phyloP scores from a whole-genome alignment of 495 filamentous ascomycete genomes.

The Penicillium alfredii region DNA sequence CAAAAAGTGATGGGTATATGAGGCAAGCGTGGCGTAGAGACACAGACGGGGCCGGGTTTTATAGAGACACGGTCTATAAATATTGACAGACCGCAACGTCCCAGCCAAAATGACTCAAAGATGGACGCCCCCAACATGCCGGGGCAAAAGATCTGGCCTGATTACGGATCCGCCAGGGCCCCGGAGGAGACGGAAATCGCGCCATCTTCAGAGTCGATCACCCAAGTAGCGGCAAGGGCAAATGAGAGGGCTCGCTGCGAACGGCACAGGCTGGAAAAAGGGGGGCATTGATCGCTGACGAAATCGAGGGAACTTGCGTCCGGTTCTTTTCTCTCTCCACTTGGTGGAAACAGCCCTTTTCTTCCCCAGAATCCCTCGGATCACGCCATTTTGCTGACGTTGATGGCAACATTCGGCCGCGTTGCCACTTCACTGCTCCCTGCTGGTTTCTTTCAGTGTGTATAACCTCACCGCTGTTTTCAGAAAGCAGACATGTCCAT shows the following conservation, averaged over 20 bases:
- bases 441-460: too few relatives aligned
- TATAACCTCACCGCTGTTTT: conserved; percentile 16
- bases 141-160: conserved; percentile 4
- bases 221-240: conserved; percentile 11
- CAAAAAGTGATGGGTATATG: too few relatives aligned
- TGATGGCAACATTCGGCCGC: conserved; percentile 22
- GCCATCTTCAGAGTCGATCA: conserved; percentile 29
- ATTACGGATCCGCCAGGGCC: conserved; percentile 3
- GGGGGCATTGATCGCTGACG: too few relatives aligned
- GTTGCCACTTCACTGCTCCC: conserved; percentile 5
- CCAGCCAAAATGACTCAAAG: too few relatives aligned
- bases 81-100: too few relatives aligned
- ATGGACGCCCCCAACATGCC: too few relatives aligned
- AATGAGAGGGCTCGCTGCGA: not conserved
- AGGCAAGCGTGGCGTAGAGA: too few relatives aligned
- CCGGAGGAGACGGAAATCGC: conserved; percentile 22
- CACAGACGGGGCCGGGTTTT: too few relatives aligned
- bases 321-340: too few relatives aligned
- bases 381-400: conserved; percentile 27
- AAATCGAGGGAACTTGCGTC: not conserved
- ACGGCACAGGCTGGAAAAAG: not conserved
- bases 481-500: not conserved
- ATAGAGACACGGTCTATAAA: too few relatives aligned
- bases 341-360: too few relatives aligned
- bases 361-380: conserved; percentile 4